phyloP scores from a whole-genome alignment of 2,329 filamentous ascomycete genomes.

The Scedosporium dehoogii region DNA sequence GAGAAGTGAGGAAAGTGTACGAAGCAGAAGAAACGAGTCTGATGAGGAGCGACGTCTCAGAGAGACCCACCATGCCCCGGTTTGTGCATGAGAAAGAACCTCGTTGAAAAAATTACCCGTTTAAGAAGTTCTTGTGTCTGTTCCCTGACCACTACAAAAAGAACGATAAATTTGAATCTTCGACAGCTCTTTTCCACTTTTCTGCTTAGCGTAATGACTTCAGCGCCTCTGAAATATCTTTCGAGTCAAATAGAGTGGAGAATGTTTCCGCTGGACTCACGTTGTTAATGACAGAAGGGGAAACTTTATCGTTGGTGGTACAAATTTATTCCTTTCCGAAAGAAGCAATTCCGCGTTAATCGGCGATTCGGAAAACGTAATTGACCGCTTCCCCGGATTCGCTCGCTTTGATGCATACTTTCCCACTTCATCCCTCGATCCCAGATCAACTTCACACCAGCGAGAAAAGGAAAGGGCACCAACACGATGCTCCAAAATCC shows the following conservation, averaged over 20 bases:
- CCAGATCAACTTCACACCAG: not conserved
- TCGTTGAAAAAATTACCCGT: not conserved
- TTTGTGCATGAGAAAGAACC: not conserved
- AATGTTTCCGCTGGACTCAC: not conserved
- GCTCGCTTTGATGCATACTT: not conserved
- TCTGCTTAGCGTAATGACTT: not conserved
- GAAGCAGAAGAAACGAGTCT: not conserved
- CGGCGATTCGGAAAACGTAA: not conserved
- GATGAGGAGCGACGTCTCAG: not conserved
- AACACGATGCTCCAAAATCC: too few relatives aligned
- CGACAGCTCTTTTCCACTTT: not conserved
- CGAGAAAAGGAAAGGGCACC: too few relatives aligned
- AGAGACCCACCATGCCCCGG: not conserved
- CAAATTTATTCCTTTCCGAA: not conserved
- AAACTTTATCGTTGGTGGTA: not conserved
- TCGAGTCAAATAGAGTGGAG: not conserved
- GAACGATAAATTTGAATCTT: not conserved
- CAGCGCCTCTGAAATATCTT: not conserved
- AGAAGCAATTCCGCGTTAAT: not conserved
- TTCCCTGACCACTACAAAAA: not conserved
- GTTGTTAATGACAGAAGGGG: not conserved
- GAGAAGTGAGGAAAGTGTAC: not conserved
- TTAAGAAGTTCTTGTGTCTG: not conserved
- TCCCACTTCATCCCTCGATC: not conserved
- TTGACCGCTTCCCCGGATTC: not conserved